Evolutionary conservation across 1,284 basidiomycete species (phyloP).

Genomic region (Chiua sp.): DNA sequence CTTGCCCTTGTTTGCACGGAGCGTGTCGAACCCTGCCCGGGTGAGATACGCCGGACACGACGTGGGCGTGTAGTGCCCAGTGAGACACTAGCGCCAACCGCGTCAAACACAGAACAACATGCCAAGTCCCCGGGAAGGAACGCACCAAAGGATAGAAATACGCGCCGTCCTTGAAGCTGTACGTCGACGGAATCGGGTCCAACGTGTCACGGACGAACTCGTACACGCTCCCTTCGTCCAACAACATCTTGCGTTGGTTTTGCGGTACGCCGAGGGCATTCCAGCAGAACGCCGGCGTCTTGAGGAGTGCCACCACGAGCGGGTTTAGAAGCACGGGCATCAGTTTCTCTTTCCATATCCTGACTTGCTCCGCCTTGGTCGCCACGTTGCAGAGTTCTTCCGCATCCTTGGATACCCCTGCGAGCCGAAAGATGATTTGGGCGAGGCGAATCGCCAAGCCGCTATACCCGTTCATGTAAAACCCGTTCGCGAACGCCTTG

Average conservation of each 20-base stretch:
- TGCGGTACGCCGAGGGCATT: constrained; percentile 82
- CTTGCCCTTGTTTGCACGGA: constrained; percentile 56
- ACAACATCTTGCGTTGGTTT: constrained; percentile 76
- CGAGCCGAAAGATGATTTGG: constrained; percentile 62
- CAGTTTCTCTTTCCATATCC: constrained; percentile 68
- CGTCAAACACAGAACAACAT: too few relatives aligned
- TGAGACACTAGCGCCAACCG: constrained; percentile 48
- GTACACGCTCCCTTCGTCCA: constrained; percentile 65
- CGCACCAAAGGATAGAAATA: constrained; percentile 73
- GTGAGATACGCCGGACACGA: constrained; percentile 81
- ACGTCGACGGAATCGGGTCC: constrained; percentile 63
- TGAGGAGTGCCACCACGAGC: constrained; percentile 66
- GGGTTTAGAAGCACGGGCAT: constrained; percentile 73
- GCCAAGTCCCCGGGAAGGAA: too few relatives aligned
- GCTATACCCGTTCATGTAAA: constrained; percentile 80
- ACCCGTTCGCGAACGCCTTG: constrained; percentile 65
- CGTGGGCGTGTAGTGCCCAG: constrained; percentile 69
- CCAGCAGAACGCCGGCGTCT: constrained; percentile 78
- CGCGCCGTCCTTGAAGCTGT: constrained; percentile 59
- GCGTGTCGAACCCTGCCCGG: constrained; percentile 62
- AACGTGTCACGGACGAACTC: constrained; percentile 68
- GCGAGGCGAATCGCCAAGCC: constrained; percentile 76
- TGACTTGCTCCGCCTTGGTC: constrained; percentile 65
- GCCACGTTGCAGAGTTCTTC: constrained; percentile 60
- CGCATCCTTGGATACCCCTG: constrained; percentile 64